phyloP scores from a whole-genome alignment of 2,329 filamentous ascomycete genomes.

The Talaromyces sp. region DNA sequence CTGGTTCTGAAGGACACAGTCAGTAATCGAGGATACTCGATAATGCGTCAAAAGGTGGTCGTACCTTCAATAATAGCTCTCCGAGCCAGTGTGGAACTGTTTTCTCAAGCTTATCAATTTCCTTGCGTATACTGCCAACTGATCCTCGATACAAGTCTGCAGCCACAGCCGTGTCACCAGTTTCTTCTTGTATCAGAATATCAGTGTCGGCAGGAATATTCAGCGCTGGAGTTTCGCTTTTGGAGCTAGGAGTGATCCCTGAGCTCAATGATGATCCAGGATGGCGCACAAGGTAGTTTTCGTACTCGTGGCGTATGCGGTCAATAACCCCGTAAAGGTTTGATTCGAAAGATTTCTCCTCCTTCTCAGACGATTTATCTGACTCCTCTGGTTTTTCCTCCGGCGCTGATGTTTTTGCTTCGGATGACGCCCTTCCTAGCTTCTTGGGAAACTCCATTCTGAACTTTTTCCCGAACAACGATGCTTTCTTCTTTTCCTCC shows the following conservation, averaged over 20 bases:
- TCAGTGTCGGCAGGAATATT: constrained; percentile 50
- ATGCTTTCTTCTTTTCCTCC: constrained; percentile 58
- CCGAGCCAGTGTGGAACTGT: constrained; percentile 88
- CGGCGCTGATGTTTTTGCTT: constrained; percentile 67
- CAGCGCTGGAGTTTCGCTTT: constrained; percentile 46
- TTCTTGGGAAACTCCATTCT: constrained; percentile 77
- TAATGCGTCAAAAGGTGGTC: background rate
- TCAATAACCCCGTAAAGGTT: constrained; percentile 48
- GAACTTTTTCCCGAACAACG: constrained; percentile 79
- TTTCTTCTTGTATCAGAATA: constrained; percentile 64
- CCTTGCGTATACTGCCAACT: constrained; percentile 70
- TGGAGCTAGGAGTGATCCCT: constrained; percentile 42
- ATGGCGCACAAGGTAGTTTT: constrained; percentile 40
- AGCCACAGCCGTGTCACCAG: constrained; percentile 60
- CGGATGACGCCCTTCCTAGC: constrained; percentile 63
- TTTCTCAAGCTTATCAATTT: constrained; percentile 80
- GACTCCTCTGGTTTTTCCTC: constrained; percentile 68
- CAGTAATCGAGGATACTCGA: constrained; percentile 11
- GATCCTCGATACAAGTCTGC: constrained; percentile 90
- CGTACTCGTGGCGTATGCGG: constrained; percentile 46
- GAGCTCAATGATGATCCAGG: constrained; percentile 37
- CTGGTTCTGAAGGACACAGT: constrained; percentile 57
- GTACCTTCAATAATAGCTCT: constrained; percentile 72
- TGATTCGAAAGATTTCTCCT: constrained; percentile 45
- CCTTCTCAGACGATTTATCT: constrained; percentile 51